These are phyloP conservation scores for Epichloe brachyelytri DNA, from an alignment of 2,329 filamentous ascomycete species.

Conservation along the genomic window DNA sequence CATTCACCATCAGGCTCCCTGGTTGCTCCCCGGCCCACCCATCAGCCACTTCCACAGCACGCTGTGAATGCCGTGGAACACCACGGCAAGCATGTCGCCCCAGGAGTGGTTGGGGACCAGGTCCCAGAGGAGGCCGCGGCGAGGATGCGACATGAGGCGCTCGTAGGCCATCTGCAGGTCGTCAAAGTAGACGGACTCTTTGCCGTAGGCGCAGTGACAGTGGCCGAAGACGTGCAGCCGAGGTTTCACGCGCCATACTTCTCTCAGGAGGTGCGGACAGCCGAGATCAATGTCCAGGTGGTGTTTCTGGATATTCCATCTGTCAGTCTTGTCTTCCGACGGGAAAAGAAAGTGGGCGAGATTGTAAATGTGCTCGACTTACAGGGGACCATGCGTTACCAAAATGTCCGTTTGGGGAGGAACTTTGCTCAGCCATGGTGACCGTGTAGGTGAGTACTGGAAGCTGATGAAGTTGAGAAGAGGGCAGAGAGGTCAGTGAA, in stretches of 20 bases:
- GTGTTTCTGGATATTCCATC: conserved; percentile 31
- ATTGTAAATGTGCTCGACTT: conserved; percentile 8
- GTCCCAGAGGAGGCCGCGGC: conserved; percentile 31
- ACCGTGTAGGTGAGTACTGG: conserved; percentile 52
- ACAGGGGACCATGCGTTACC: conserved; percentile 69
- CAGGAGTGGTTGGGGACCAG: conserved; percentile 32
- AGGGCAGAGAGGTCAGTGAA: not conserved
- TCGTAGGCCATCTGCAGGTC: conserved; percentile 60
- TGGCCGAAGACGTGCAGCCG: conserved; percentile 75
- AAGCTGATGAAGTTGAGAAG: conserved; percentile 33
- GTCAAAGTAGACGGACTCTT: conserved; percentile 61
- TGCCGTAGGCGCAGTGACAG: conserved; percentile 63
- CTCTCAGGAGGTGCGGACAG: conserved; percentile 55
- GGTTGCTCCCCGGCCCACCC: conserved; percentile 36
- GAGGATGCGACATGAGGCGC: conserved; percentile 36
- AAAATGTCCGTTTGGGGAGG: conserved; percentile 65
- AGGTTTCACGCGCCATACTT: conserved; percentile 63
- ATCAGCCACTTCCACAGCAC: conserved; percentile 45
- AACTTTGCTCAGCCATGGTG: conserved; percentile 62
- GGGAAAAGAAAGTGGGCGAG: too few relatives aligned
- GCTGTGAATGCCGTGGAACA: conserved; percentile 32
- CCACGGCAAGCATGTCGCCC: conserved; percentile 31
- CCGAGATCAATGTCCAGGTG: conserved; percentile 60
- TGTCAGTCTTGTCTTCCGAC: not conserved
- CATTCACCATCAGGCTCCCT: conserved; percentile 42